Evolutionary conservation across 2,329 filamentous ascomycete genomes (phyloP).

Genomic region (Thermothelomyces thermophilus): DNA sequence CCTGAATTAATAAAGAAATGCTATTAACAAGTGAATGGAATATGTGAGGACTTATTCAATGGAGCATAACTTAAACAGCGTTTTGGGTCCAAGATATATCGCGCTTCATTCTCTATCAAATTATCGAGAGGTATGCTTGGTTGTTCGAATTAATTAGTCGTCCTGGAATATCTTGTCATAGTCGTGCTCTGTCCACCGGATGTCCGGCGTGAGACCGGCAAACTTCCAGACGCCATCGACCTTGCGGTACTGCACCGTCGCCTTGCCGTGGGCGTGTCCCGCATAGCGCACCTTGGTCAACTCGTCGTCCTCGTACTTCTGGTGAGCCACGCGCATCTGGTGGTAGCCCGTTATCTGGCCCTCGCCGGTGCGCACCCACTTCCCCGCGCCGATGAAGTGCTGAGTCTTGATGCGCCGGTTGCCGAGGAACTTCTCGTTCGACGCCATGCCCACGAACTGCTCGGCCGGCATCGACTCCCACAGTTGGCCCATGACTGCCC

Average conservation of each 20-base stretch:
- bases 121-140: no score
- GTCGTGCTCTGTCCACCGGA: slow-evolving; percentile 49
- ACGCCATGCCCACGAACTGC: slow-evolving; percentile 47
- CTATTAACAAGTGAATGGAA: no score
- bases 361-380: slow-evolving; percentile 35
- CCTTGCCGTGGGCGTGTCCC: slow-evolving; percentile 50
- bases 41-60: no score
- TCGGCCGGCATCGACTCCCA: slow-evolving; percentile 51
- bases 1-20: no score
- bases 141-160: not conserved
- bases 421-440: slow-evolving; percentile 45
- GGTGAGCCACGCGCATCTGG: slow-evolving; percentile 53
- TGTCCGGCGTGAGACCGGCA: slow-evolving; percentile 46
- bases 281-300: slow-evolving; percentile 42
- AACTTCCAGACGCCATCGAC: slow-evolving; percentile 54
- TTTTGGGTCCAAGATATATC: no score
- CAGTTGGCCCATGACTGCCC: slow-evolving; percentile 42
- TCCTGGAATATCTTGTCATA: slow-evolving; percentile 38
- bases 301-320: slow-evolving; percentile 45
- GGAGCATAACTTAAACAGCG: no score
- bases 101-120: no score
- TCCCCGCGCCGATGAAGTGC: slow-evolving; percentile 48
- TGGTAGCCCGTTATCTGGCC: slow-evolving; percentile 46
- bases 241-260: slow-evolving; percentile 49
- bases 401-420: slow-evolving; percentile 49